Conservation (phyloP, 805 yeast genomes). For the Cyberlindnera xishuangbannaensis region DNA sequence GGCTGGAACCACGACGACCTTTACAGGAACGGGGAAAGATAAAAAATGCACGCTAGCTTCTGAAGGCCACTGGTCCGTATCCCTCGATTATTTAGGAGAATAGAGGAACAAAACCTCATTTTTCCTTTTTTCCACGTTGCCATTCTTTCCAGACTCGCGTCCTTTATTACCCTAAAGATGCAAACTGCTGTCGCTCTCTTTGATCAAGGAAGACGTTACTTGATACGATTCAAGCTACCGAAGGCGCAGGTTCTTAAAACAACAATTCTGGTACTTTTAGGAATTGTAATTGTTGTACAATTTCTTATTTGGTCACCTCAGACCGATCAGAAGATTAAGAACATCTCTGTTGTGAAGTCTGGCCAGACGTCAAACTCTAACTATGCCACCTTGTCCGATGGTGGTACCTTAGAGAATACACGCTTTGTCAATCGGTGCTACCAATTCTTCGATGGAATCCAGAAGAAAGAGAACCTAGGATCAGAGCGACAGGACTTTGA, state of each 20-base stretch:
- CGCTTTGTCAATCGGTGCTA: conserved; percentile 8
- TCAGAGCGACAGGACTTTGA: no score
- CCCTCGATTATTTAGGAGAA: no score
- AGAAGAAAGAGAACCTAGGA: conserved; percentile 2
- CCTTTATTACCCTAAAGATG: no score
- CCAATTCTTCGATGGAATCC: conserved; percentile 7
- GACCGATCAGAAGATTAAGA: conserved; percentile 1
- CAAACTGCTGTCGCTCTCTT: no score
- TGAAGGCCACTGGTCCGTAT: no score
- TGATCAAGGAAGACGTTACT: conserved; percentile 4
- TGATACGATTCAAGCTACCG: conserved; percentile 2
- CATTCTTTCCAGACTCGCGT: no score
- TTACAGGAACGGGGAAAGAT: no score
- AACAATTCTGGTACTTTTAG: conserved; percentile 3
- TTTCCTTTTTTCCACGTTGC: no score
- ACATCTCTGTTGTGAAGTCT: conserved; percentile 5
- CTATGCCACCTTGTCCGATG: conserved; percentile 2
- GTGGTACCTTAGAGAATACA: not conserved
- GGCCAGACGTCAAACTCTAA: conserved; percentile 10
- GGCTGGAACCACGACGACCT: no score
- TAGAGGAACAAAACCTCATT: no score
- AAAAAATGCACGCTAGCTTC: no score
- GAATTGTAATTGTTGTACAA: conserved; percentile 4
- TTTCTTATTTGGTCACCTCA: conserved; percentile 1
- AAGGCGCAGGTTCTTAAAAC: conserved; percentile 6